Evolutionary conservation across 768 basidiomycete species (phyloP).

Genomic region (Tricholoma flavovirens): DNA sequence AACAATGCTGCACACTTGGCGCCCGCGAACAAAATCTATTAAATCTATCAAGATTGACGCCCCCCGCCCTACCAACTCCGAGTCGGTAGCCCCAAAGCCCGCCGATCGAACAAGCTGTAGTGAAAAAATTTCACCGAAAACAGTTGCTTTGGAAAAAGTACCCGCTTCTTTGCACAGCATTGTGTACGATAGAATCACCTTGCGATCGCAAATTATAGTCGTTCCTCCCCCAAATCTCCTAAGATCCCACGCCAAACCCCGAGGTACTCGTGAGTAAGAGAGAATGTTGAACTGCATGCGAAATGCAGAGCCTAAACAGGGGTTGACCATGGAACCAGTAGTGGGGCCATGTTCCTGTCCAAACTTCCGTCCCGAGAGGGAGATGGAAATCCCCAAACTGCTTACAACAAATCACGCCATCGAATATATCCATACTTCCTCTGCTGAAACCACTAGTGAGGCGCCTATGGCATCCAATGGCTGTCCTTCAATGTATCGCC

Average conservation of each 20-base stretch:
- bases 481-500: constrained; percentile 6
- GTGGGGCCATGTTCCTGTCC: constrained; percentile 4
- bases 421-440: constrained; percentile 5
- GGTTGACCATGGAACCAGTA: constrained; percentile 10
- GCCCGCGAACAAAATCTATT: background rate
- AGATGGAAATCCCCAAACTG: constrained; percentile 5
- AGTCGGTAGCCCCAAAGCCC: background rate
- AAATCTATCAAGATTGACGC: background rate
- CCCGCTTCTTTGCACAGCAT: constrained; percentile 17
- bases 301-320: constrained; percentile 10
- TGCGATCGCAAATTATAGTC: constrained; percentile 12
- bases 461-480: constrained; percentile 5
- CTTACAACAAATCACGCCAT: constrained; percentile 13
- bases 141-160: background rate
- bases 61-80: background rate
- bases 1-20: background rate
- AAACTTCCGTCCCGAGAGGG: constrained; percentile 1
- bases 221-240: constrained; percentile 10
- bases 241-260: constrained; percentile 14
- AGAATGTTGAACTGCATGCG: constrained; percentile 10
- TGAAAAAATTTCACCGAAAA: constrained; percentile 2
- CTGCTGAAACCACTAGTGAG: background rate
- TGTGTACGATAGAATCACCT: constrained; percentile 2
- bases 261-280: constrained; percentile 13
- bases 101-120: constrained; percentile 5